Evolutionary conservation across 2,329 filamentous ascomycete genomes (phyloP), one percentile per base, ranked within the genome.

Genomic region (Metarhizium sp.): DNA sequence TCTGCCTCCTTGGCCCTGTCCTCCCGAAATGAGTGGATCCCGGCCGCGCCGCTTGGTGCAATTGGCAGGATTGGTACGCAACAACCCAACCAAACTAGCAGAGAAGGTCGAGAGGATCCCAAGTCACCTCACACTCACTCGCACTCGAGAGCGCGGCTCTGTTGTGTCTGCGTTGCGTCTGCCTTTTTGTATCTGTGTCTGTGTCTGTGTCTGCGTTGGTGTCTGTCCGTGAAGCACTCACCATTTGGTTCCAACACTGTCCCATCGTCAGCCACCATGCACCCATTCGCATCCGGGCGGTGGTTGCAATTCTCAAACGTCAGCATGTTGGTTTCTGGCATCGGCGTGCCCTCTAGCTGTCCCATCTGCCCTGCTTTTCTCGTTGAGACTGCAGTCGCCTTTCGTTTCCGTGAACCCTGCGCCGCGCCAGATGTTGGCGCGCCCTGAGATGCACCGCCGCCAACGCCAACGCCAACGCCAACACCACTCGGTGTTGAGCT

Each of bases 251-350:
- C 80, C 64, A 96, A 77, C 55, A 85, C 80, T 48, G 90, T 94
- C 61, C 94, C 94, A 74, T 97, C 91, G 69, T 99, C 94, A 58
- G 94, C 90, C 63, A 87, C 81, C 68, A 99, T 79, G 67, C 86
- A 86, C 55, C 88, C 88, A 63, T 92, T 79, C 64, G 47, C 51
- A 45, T 87, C 86, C 56, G 92, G 78, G 56, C 78, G 79, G 51
- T 81, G 82, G 56, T 83, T 81, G 65, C 80, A 84, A 59, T 84
- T 84, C 59, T 90, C 86, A 72, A 97, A 97, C 47, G 82, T 90
- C 74, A 96, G 81, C 84, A 97, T 86, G 70, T 95, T 96, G 53
- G 88, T 87, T 65, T 90, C 85, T 59, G 81, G 77, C 66, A 67
- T 68, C 25, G 65, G 61, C 58, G 75, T 71, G 58, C 71, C 70